Conservation (phyloP, 176 grass and related monocot species). For the Zizania latifolia region DNA sequence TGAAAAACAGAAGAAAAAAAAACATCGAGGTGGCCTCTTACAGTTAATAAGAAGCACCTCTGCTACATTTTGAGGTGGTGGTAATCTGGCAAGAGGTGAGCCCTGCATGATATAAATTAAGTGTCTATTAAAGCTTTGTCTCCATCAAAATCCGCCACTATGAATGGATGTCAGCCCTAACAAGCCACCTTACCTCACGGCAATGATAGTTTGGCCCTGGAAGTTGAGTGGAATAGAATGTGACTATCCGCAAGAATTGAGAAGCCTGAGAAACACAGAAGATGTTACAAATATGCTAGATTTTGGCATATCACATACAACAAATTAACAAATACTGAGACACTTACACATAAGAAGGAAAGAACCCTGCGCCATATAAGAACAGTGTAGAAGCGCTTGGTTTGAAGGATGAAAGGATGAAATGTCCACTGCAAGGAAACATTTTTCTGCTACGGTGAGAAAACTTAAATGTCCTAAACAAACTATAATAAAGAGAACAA, state of each 20-base stretch:
- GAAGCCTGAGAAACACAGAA: conserved; percentile 47
- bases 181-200: conserved; percentile 45
- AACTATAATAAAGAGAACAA: background rate
- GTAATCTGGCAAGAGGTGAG: conserved; percentile 67
- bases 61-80: conserved; percentile 49
- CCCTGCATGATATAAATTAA: conserved; percentile 37
- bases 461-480: background rate
- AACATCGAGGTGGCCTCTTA: conserved; percentile 15
- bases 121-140: background rate
- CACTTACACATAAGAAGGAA: conserved; percentile 78
- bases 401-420: conserved; percentile 77
- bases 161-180: background rate
- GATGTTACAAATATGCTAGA: background rate
- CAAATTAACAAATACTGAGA: background rate
- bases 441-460: background rate
- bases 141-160: background rate
- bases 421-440: conserved; percentile 71
- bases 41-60: conserved; percentile 82
- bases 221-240: conserved; percentile 89
- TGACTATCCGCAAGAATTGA: conserved; percentile 75
- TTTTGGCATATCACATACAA: background rate
- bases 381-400: conserved; percentile 82
- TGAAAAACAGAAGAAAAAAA: conserved; percentile 8
- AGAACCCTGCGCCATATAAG: conserved; percentile 80
- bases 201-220: conserved; percentile 94